Evolutionary conservation across 2,329 filamentous ascomycete species (phyloP), one percentile per base, ranked within the genome.

Genomic region (Paecilomyces formosus): DNA sequence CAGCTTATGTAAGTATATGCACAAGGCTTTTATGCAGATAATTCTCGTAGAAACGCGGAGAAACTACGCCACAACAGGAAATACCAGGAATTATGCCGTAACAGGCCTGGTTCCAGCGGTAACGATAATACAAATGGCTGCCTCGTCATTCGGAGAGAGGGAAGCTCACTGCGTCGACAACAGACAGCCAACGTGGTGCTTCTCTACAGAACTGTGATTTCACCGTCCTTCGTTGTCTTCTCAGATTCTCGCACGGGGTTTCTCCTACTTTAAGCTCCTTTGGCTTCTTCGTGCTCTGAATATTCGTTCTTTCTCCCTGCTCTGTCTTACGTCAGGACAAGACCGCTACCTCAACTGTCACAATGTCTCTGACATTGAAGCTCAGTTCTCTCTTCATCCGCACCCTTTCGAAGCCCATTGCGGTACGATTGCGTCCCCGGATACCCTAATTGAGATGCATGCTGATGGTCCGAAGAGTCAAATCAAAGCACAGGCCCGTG

Each of bases 351-450:
- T 28, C 24, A 4, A 52, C 26, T 11, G 22, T n/a, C 65, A 64
- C 49, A 62, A 87, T 87, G 84, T 86, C 84, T 61, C 68, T 88
- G 61, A 86, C 85, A 9, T 75, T 88, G 62, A 88, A 88, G 70
- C 80, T 88, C 64, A 83, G 82, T 31, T 87, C 85, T 22, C 77
- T 88, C 54, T 81, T 79, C 49, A 83, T 88, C 60, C 80, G 85
- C 60, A 88, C 86, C 1, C 75, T 87, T 28, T 86, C 86, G 13
- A 88, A 88, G 69, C 86, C 86, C 1, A 85, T 88, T 67, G 85
- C 84, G 63, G 86, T 88, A 78, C 66, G 80, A 73, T 24, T 53
- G 12, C 15, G 35, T 45, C 15, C 11, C 12, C 28, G 12, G 15
- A 11, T 22, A 15, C 9, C 11, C n/a, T 9, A 39, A 30, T 24